Base-by-base conservation (phyloP, 2,329 filamentous ascomycete genomes). In the Xylariales sp. region DNA sequence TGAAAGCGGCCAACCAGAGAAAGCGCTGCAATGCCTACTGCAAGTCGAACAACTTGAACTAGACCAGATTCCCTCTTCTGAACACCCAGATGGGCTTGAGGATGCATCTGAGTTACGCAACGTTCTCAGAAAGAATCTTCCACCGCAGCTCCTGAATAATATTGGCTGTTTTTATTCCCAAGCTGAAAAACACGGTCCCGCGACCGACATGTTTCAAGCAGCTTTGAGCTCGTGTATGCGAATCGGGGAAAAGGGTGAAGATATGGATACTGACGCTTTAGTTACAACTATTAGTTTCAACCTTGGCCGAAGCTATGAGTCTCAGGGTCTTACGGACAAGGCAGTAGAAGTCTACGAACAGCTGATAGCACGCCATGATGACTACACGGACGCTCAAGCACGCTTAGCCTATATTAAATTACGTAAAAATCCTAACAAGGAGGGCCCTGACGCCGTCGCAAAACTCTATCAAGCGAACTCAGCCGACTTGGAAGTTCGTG, bases 281-380 rank as follows among this genome's bases (percentile, higher is more conserved):
- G 91, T 98, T 32, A 97, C 95, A 0, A 97, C 94, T 2, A 97
- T 99, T 78, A 97, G 93, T 78, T 99, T 96, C 85, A 99, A 98
- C 76, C 88, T 99, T 48, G 96, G 92, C 34, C 89, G 96, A 65
- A 97, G 94, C 65, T 97, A 97, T 75, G 96, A 99, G 82, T 91
- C 93, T 0, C 90, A 93, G 61, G 90, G 91, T 43, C 86, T 95
- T 77, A 85, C 89, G 6, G 92, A 97, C 46, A 90, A 97, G 80
- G 96, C 96, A 1, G 89, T 93, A 68, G 91, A 93, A 74, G 92
- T 97, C 2, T 99, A 98, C 77, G 91, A 97, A 74, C 91, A 92
- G 49, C 82, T 99, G 34, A 83, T 97, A 9, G 89, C 90, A 71
- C 92, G 94, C 3, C 96, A 99, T 78, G 85, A 88, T 60, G 94